phyloP scores from a whole-genome alignment of 345 rosid genomes.

The Linum lewisii region DNA sequence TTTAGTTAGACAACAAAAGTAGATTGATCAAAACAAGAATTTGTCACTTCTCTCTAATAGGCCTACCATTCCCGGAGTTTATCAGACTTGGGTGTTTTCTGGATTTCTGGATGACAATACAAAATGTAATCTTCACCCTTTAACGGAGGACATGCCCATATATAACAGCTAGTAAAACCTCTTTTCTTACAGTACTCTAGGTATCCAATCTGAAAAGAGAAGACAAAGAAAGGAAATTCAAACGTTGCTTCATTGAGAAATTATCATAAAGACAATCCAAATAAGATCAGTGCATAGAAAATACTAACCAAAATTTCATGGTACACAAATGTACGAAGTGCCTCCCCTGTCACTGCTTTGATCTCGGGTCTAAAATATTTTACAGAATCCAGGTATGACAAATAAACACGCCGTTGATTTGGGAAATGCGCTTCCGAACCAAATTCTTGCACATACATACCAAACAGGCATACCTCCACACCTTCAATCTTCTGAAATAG shows the following conservation, averaged over 20 bases:
- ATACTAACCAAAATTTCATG: constrained; percentile 80
- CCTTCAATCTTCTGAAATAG: constrained; percentile 99
- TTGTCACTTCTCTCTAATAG: constrained; percentile 5
- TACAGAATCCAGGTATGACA: constrained; percentile 95
- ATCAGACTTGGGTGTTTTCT: constrained; percentile 28
- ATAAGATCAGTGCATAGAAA: constrained; percentile 3
- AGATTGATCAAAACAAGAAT: background rate
- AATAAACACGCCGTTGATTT: constrained; percentile 97
- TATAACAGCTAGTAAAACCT: constrained; percentile 22
- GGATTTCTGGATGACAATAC: constrained; percentile 23
- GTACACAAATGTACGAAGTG: constrained; percentile 92
- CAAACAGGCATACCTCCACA: constrained; percentile 95
- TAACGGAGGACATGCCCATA: constrained; percentile 29
- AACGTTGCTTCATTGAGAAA: background rate
- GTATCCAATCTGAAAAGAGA: constrained; percentile 19
- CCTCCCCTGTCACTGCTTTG: constrained; percentile 85
- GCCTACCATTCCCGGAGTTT: constrained; percentile 31
- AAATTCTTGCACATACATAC: constrained; percentile 99
- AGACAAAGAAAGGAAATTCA: background rate
- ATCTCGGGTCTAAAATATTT: constrained; percentile 96
- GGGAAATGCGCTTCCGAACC: constrained; percentile 87
- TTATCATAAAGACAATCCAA: background rate
- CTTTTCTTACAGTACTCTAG: constrained; percentile 26
- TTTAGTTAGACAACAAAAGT: background rate
- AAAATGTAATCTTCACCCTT: constrained; percentile 28